phyloP scores from a whole-genome alignment of 352 stramenopile species.

The Phytophthora boehmeriae region DNA sequence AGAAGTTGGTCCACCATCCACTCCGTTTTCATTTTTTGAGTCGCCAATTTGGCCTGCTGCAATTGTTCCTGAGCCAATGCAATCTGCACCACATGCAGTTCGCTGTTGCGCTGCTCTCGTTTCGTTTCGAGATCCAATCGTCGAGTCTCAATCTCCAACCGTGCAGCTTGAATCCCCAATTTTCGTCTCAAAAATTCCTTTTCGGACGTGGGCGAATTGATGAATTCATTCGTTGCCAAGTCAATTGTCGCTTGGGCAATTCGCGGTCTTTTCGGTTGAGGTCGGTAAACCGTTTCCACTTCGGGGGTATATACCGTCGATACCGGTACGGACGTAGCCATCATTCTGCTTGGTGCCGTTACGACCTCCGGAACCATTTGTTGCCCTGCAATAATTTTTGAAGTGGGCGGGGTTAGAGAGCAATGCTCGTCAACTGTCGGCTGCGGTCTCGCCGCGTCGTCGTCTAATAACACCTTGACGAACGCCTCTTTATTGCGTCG shows the following conservation, averaged over 20 bases:
- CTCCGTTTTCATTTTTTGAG: conserved; percentile 55
- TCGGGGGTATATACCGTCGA: neutral
- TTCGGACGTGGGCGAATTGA: neutral
- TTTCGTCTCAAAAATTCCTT: conserved; percentile 50
- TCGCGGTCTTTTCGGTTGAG: conserved; percentile 2
- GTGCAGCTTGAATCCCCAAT: conserved; percentile 44
- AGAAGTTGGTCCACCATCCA: conserved; percentile 61
- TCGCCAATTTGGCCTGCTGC: conserved; percentile 51
- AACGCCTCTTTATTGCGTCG: conserved; percentile 55
- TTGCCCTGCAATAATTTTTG: neutral
- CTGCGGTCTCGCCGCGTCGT: conserved; percentile 23
- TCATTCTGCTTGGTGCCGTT: neutral
- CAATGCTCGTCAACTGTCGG: conserved; percentile 23
- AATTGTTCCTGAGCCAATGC: conserved; percentile 57
- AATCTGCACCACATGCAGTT: conserved; percentile 53
- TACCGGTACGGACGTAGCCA: too few species aligned
- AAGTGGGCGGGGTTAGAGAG: too few species aligned
- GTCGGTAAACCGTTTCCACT: neutral
- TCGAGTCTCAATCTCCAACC: conserved; percentile 47
- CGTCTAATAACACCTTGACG: conserved; percentile 37
- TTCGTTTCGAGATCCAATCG: conserved; percentile 55
- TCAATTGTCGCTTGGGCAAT: conserved; percentile 4
- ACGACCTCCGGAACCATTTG: conserved; percentile 1
- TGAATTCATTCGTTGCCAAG: neutral
- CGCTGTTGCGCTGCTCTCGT: conserved; percentile 38